Evolutionary conservation across 352 stramenopile species (phyloP).

Genomic region (Pythium myriotylum): DNA sequence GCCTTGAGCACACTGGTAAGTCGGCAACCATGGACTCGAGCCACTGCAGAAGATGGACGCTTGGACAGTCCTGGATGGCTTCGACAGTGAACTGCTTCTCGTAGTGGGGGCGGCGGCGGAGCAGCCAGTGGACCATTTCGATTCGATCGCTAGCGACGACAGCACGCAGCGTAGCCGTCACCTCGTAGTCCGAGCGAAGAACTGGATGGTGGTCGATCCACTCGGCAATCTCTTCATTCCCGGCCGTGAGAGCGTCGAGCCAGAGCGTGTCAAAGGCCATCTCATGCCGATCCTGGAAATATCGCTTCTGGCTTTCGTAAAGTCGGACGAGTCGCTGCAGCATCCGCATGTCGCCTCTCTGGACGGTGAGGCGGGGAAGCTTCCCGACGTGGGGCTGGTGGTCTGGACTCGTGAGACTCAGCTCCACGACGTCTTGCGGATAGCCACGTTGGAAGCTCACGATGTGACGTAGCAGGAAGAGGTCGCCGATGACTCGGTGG

Average conservation of each 20-base stretch:
- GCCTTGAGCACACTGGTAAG: not conserved
- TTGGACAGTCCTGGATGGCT: not conserved
- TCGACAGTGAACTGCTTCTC: not conserved
- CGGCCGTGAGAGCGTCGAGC: not conserved
- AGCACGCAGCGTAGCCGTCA: not conserved
- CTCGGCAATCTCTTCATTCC: not conserved
- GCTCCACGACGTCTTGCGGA: slow-evolving; percentile 5
- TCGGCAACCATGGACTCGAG: not conserved
- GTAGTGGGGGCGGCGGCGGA: not conserved
- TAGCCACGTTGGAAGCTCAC: slow-evolving; percentile 1
- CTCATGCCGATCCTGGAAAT: not conserved
- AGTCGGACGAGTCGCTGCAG: slow-evolving; percentile 2
- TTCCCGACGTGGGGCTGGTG: not conserved
- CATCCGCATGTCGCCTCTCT: slow-evolving; percentile 1
- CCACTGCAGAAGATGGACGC: slow-evolving; percentile 18
- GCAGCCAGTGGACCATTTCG: slow-evolving; percentile 7
- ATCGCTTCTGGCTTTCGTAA: not conserved
- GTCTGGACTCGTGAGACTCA: not conserved
- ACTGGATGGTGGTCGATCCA: not conserved
- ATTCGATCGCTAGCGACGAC: not conserved
- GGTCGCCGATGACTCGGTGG: not conserved
- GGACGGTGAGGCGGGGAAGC: not conserved
- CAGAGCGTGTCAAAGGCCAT: not conserved
- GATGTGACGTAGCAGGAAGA: slow-evolving; percentile 1
- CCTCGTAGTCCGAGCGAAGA: not conserved